These are phyloP conservation scores for Colletotrichum agaves DNA, from an alignment of 2,329 filamentous ascomycete genomes.

Conservation along the genomic window DNA sequence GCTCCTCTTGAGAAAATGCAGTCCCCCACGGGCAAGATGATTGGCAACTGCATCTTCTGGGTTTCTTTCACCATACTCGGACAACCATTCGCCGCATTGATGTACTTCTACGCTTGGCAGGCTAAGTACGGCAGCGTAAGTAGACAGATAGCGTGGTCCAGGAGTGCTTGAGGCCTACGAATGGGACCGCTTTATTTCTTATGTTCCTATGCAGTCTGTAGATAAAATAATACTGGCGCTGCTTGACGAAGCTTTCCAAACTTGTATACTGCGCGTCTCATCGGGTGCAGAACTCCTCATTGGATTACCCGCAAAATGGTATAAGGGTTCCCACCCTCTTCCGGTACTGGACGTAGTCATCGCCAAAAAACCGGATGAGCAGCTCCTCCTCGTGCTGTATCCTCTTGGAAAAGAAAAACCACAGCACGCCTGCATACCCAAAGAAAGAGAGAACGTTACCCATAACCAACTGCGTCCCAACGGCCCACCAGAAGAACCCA, in stretches of 20 bases:
- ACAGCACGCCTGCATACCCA: conserved; percentile 80
- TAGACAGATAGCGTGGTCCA: conserved; percentile 45
- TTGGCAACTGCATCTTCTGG: conserved; percentile 97
- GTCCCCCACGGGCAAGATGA: conserved; percentile 77
- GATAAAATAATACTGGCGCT: neutral
- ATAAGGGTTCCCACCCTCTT: conserved; percentile 80
- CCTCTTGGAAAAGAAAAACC: conserved; percentile 82
- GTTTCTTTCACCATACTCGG: conserved; percentile 94
- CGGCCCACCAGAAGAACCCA: conserved; percentile 97
- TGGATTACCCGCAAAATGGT: conserved; percentile 64
- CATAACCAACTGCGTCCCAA: conserved; percentile 92
- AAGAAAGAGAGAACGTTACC: conserved; percentile 85
- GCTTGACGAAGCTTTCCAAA: neutral
- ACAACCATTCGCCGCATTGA: conserved; percentile 88
- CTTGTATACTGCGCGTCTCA: too few relatives aligned
- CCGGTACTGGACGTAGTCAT: conserved; percentile 81
- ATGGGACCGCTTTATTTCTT: neutral
- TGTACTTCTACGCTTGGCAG: conserved; percentile 99
- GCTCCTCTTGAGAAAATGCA: conserved; percentile 82
- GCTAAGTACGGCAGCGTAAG: conserved; percentile 93
- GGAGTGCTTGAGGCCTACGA: neutral
- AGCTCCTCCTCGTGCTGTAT: conserved; percentile 83
- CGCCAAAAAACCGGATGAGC: conserved; percentile 83
- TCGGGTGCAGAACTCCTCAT: too few relatives aligned
- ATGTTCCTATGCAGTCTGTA: neutral